phyloP scores from a whole-genome alignment of 2,329 filamentous ascomycete genomes.

The Xylaria sp. region DNA sequence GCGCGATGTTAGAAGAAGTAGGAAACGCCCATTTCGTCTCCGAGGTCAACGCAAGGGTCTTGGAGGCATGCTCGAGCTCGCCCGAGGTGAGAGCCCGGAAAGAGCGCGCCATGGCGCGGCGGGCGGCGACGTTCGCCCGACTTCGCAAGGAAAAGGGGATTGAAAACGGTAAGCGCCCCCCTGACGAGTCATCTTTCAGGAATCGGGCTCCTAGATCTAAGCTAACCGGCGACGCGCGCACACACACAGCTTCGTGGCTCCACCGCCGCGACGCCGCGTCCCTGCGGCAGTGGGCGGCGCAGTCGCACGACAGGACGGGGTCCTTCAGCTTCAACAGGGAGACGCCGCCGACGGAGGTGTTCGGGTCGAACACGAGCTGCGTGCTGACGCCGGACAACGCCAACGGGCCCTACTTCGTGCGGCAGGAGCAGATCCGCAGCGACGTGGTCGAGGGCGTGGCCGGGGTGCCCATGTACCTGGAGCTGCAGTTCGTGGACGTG shows the following conservation, averaged over 20 bases:
- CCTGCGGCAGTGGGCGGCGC: conserved; percentile 41
- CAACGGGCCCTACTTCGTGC: conserved; percentile 49
- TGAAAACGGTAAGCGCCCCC: conserved; percentile 28
- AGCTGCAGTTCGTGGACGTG: conserved; percentile 50
- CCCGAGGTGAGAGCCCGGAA: conserved; percentile 44
- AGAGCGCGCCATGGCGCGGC: conserved; percentile 42
- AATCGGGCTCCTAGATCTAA: no score
- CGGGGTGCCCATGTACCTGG: conserved; percentile 47
- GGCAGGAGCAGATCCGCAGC: conserved; percentile 45
- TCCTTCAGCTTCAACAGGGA: conserved; percentile 36
- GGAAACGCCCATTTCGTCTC: conserved; percentile 35
- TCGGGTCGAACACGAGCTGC: conserved; percentile 47
- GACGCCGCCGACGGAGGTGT: conserved; percentile 38
- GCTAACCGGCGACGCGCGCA: conserved; percentile 3
- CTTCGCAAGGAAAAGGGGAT: conserved; percentile 40
- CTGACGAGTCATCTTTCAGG: neutral
- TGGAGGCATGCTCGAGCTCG: conserved; percentile 43
- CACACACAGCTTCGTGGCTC: conserved; percentile 28
- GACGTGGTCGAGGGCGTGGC: conserved; percentile 43
- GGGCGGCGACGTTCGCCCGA: conserved; percentile 42
- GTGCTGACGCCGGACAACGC: conserved; percentile 46
- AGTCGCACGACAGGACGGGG: conserved; percentile 43
- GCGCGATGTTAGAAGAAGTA: conserved; percentile 31
- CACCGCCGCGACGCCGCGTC: conserved; percentile 42
- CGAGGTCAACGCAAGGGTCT: conserved; percentile 35